Percentiles rank a stretch among this genome's conserved stretches.
Evolutionary conservation across 441 rosid species (phyloP).

Genomic region (Mallotus repandus): DNA sequence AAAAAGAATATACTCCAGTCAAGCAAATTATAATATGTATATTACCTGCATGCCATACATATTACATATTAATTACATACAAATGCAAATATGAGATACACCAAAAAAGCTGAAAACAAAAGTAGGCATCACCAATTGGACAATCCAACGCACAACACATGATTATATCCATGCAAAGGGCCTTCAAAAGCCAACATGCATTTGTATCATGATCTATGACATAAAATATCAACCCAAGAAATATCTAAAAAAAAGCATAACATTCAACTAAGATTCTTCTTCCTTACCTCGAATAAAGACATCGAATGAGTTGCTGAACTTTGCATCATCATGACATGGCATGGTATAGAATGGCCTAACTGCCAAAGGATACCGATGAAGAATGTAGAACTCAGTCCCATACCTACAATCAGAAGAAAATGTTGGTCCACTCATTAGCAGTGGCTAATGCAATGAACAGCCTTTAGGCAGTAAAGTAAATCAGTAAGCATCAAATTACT

Average conservation of each 20-base stretch:
- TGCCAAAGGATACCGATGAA: conserved; percentile 74
- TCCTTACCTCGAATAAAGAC: conserved; percentile 83
- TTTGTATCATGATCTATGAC: too few relatives aligned
- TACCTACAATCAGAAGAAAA: conserved; percentile 41
- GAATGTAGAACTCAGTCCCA: conserved; percentile 82
- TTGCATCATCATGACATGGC: conserved; percentile 73
- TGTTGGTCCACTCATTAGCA: conserved; percentile 1
- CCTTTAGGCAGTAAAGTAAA: background rate
- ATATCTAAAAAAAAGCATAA: too few relatives aligned
- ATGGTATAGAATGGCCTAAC: conserved; percentile 95
- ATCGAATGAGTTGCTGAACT: conserved; percentile 88
- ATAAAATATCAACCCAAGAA: too few relatives aligned
- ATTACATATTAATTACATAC: too few relatives aligned
- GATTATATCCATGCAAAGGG: background rate
- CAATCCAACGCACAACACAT: background rate
- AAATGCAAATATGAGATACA: background rate
- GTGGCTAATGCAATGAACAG: background rate
- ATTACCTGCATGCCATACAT: background rate
- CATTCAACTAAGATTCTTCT: background rate
- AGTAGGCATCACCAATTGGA: background rate
- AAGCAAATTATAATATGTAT: background rate
- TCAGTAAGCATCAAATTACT: conserved; percentile 38
- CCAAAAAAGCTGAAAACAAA: background rate
- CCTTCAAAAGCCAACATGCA: background rate
- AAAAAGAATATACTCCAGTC: background rate